Evolutionary conservation across 2,329 filamentous ascomycete species (phyloP), one percentile per base, ranked within the genome.

Genomic region (Penicillium italicum): DNA sequence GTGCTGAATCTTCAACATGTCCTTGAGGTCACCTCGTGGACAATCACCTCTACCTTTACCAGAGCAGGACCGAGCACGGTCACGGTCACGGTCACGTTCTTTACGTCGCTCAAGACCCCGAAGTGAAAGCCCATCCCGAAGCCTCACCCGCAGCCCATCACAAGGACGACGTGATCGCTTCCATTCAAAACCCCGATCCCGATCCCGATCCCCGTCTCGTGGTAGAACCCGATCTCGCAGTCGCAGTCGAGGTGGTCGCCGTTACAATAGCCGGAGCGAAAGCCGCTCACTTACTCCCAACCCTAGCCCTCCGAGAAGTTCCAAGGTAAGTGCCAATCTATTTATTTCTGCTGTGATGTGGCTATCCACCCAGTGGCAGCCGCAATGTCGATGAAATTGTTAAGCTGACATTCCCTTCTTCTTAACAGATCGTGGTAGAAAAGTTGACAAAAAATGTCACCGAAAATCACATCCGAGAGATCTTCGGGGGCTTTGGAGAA

Each of bases 381-480:
- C 12, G n/a, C 14, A 7, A n/a, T 43, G 33, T 43, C 5, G 8
- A 20, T 31, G 20, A 28, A 44, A 16, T n/a, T 20, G 3, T 11
- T 1, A 16, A 38, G 34, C 47, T 55, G 30, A 55, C 30, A 5
- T 55, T 12, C 1, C 5, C 10, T 20, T 26, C 5, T 31, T 11
- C 18, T 9, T 5, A 28, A 45, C n/a, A 43, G 90, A 92, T 99
- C 70, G 91, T 99, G 18, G 89, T 99, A 44, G 94, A 99, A 74
- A 92, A 95, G 60, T 81, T 99, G 68, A 96, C 93, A 4, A 96
- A 95, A 74, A 97, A 96, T 68, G 88, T 99, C 65, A 95, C 90
- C 56, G 90, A 93, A 71, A 83, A 84, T 18, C 94, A 99, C 68
- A 79, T 99, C 7, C 83, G 85, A 63, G 94, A 99, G 72, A 96